Percentiles rank a stretch among this genome's conserved stretches.
Evolutionary conservation across 2,329 filamentous ascomycete genomes (phyloP).

Genomic region (Monosporascus ibericus): DNA sequence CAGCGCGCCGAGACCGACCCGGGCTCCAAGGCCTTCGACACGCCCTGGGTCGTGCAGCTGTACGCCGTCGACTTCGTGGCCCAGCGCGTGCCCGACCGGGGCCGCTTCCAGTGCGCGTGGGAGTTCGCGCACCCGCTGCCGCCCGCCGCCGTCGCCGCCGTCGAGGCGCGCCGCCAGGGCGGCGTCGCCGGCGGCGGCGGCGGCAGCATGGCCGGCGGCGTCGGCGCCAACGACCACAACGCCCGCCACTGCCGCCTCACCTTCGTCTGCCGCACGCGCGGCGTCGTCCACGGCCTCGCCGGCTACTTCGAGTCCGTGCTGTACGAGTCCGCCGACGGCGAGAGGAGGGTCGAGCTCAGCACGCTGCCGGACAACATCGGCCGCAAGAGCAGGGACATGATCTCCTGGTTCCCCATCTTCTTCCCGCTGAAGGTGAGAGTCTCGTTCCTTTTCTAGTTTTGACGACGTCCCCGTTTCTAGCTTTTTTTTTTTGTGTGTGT

Average conservation of each 20-base stretch:
- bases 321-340: slow-evolving; percentile 51
- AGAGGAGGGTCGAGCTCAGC: slow-evolving; percentile 71
- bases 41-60: slow-evolving; percentile 90
- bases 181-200: slow-evolving; percentile 61
- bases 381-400: slow-evolving; percentile 92
- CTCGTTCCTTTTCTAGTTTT: neutral
- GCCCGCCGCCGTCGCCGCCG: slow-evolving; percentile 45
- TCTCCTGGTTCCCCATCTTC: slow-evolving; percentile 98
- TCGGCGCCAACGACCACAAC: slow-evolving; percentile 88
- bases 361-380: slow-evolving; percentile 91
- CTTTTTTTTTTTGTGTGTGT: neutral
- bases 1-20: slow-evolving; percentile 42
- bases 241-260: slow-evolving; percentile 69
- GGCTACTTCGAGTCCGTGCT: slow-evolving; percentile 98
- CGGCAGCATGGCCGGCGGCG: slow-evolving; percentile 67
- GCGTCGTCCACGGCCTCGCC: slow-evolving; percentile 82
- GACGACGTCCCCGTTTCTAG: neutral
- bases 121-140: slow-evolving; percentile 74
- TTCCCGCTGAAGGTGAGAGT: slow-evolving; percentile 81
- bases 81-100: slow-evolving; percentile 50
- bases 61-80: slow-evolving; percentile 85
- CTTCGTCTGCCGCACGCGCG: slow-evolving; percentile 72
- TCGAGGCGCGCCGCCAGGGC: slow-evolving; percentile 54
- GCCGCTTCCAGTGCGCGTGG: slow-evolving; percentile 71
- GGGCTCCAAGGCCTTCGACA: slow-evolving; percentile 73